Percentiles rank a stretch among this genome's conserved stretches.
These are phyloP conservation scores for Chalciporus pseudorubinellus DNA, from an alignment of 768 basidiomycete genomes.

Conservation along the genomic window DNA sequence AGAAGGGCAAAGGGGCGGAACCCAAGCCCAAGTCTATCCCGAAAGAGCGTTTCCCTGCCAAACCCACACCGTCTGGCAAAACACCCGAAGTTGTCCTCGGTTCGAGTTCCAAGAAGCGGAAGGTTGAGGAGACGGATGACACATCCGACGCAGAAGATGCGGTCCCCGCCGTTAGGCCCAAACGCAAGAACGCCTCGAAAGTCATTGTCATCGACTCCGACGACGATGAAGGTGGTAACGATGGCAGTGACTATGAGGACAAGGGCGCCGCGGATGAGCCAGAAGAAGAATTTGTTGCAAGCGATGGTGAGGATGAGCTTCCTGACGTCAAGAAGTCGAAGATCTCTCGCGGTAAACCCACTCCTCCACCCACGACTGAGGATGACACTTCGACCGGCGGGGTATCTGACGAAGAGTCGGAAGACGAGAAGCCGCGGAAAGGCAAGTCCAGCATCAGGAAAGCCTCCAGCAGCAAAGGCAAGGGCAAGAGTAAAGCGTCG, in stretches of 20 bases:
- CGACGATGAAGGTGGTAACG: slow-evolving; percentile 39
- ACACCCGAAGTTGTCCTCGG: slow-evolving; percentile 59
- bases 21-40: slow-evolving; percentile 16
- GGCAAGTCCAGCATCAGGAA: slow-evolving; percentile 25
- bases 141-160: slow-evolving; percentile 34
- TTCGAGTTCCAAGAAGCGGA: slow-evolving; percentile 18
- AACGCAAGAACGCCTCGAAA: slow-evolving; percentile 38
- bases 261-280: slow-evolving; percentile 39
- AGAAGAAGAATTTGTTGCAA: slow-evolving; percentile 24
- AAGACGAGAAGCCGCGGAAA: slow-evolving; percentile 34
- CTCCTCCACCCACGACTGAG: slow-evolving; percentile 32
- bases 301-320: slow-evolving; percentile 25
- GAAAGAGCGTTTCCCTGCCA: slow-evolving; percentile 25
- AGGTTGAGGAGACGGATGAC: slow-evolving; percentile 17
- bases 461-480: slow-evolving; percentile 18
- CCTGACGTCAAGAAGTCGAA: slow-evolving; percentile 22
- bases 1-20: slow-evolving; percentile 23
- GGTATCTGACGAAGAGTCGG: slow-evolving; percentile 25
- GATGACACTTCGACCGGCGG: slow-evolving; percentile 27
- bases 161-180: slow-evolving; percentile 36
- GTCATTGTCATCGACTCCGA: slow-evolving; percentile 50
- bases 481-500: slow-evolving; percentile 18
- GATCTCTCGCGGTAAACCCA: slow-evolving; percentile 20
- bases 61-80: slow-evolving; percentile 38
- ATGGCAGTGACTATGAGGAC: slow-evolving; percentile 33